Evolutionary conservation across 163 green algal species (phyloP), one percentile per base, ranked within the genome.

Genomic region (Coccomyxa subellipsoidea): DNA sequence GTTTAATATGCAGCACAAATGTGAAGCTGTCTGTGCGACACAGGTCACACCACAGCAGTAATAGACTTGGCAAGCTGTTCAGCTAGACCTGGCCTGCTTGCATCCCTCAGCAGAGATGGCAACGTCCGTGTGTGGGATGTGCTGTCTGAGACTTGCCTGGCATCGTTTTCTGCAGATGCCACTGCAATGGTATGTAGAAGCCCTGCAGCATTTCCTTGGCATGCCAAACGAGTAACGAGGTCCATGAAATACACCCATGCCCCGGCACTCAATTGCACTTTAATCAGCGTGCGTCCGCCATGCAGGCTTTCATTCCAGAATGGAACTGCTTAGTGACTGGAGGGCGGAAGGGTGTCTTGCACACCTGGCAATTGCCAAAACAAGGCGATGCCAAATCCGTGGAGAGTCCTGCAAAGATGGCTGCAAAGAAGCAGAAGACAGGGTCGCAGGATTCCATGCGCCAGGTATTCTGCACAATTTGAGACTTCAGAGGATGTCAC

Each of bases 121-220:
- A 86, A 84, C 7, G 27, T 91, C 69, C 78, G 83, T 38, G 54
- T 94, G 25, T 94, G 91, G 91, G 80, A 94, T 39, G 79, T 90
- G 21, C n/a, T 80, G 7, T 35, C 21, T 0, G 85, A 89, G 59
- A 71, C 40, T 15, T 91, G 88, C 84, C 77, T 86, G 69, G 80
- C 83, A 12, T 80, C 34, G 54, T 38, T 85, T 34, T 72, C 53
- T 21, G 40, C 81, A 36, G 87, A 89, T 25, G 85, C 82, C 37
- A 82, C n/a, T 54, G 84, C 72, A 47, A 47, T 91, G 70, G 87
- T 88, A 77, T 78, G 84, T 40, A 35, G n/a, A 85, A 91, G 88
- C 84, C 84, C 34, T 32, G 90, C 15, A 76, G 81, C 34, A n/a
- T n/a, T n/a, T n/a, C n/a, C n/a, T n/a, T n/a, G n/a, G n/a, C n/a